These are phyloP conservation scores for Xylaria sp. DNA, from an alignment of 2,329 filamentous ascomycete genomes.

Conservation along the genomic window DNA sequence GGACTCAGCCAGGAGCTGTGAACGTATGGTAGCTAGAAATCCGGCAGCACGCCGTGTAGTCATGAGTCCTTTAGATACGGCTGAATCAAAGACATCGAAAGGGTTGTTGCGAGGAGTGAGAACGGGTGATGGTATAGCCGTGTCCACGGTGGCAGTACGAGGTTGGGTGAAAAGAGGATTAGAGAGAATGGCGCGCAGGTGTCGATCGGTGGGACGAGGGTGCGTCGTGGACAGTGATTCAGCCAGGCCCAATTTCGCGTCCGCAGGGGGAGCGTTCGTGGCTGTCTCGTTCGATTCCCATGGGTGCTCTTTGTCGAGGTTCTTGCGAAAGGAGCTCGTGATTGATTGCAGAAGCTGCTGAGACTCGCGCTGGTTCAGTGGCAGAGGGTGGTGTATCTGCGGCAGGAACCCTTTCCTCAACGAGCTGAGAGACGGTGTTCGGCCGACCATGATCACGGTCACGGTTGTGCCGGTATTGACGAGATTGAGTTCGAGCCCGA, in stretches of 20 bases:
- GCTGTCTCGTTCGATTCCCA: conserved; percentile 50
- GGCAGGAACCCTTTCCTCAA: conserved; percentile 56
- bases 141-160: conserved; percentile 24
- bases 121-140: conserved; percentile 31
- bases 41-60: conserved; percentile 64
- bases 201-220: conserved; percentile 58
- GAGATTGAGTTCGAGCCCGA: conserved; percentile 11
- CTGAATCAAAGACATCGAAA: conserved; percentile 67
- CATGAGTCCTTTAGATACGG: conserved; percentile 67
- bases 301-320: conserved; percentile 69
- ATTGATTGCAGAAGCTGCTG: conserved; percentile 66
- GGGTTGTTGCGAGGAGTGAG: conserved; percentile 56
- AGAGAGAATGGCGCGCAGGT: conserved; percentile 66
- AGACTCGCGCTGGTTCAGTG: conserved; percentile 62
- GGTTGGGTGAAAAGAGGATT: conserved; percentile 65
- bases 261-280: conserved; percentile 16
- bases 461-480: background rate
- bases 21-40: conserved; percentile 61
- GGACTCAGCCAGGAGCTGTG: conserved; percentile 53
- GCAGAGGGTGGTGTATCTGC: conserved; percentile 63
- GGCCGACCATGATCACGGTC: conserved; percentile 43
- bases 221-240: conserved; percentile 32
- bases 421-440: conserved; percentile 53
- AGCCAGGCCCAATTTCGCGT: background rate
- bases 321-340: conserved; percentile 66